Percentiles rank a stretch among this genome's conserved stretches.
Conservation (phyloP, 441 rosid species). For the Rhodomyrtus psidioides region DNA sequence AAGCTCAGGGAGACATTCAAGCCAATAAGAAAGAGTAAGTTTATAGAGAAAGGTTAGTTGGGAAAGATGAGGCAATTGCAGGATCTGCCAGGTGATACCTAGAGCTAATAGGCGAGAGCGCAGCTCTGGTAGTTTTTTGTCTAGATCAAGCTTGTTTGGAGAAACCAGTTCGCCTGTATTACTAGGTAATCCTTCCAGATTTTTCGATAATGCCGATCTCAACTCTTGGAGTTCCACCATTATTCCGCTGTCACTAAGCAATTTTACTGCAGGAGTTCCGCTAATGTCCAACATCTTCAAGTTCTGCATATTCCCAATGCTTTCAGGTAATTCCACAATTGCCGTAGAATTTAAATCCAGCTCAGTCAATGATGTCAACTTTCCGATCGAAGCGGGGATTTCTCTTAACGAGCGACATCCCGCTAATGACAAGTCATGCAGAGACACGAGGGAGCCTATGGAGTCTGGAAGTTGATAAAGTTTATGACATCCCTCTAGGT, state of each 20-base stretch:
- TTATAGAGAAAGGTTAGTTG: neutral
- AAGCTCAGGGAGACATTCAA: neutral
- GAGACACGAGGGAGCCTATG: neutral
- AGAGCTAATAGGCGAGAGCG: neutral
- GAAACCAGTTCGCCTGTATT: neutral
- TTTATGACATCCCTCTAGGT: too few species aligned
- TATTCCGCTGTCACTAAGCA: neutral
- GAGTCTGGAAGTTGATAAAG: neutral
- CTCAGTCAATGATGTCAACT: neutral
- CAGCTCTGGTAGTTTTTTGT: neutral
- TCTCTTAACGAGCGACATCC: neutral
- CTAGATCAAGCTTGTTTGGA: neutral
- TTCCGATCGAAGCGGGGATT: neutral
- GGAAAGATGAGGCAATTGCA: rapidly evolving
- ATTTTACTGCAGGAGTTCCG: neutral
- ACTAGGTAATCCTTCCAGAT: neutral
- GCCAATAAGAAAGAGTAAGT: neutral
- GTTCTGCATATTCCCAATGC: neutral
- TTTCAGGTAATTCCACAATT: neutral
- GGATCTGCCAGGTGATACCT: neutral
- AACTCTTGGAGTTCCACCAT: neutral
- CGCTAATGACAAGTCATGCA: too few species aligned
- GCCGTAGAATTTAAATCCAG: neutral
- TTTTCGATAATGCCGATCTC: rapidly evolving
- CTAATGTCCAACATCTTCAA: neutral